A percentile compares a stretch with the other conserved stretches of the same genome.
These are phyloP conservation scores for Trametes coccinea DNA, from an alignment of 768 basidiomycete species.

Conservation along the genomic window DNA sequence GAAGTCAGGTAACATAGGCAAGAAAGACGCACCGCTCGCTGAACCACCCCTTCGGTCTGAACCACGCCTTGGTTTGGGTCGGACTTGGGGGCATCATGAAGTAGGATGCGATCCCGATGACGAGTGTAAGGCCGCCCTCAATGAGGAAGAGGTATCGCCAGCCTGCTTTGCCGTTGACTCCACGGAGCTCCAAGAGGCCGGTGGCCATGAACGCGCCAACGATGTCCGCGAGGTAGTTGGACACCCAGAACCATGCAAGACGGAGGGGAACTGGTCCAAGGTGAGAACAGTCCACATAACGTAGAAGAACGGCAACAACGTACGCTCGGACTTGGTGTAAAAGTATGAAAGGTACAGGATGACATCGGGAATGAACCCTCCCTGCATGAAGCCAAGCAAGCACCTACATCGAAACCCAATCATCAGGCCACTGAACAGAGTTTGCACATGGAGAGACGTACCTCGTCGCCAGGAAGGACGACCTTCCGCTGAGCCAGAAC, in stretches of 20 bases:
- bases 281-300: background rate
- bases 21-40: slow-evolving; percentile 44
- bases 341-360: slow-evolving; percentile 68
- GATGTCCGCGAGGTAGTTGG: slow-evolving; percentile 55
- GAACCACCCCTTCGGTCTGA: slow-evolving; percentile 66
- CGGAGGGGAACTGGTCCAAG: slow-evolving; percentile 53
- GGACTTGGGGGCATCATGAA: slow-evolving; percentile 63
- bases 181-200: slow-evolving; percentile 57
- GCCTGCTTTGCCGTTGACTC: slow-evolving; percentile 51
- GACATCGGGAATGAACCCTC: slow-evolving; percentile 64
- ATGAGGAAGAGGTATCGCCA: slow-evolving; percentile 63
- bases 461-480: slow-evolving; percentile 57
- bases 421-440: background rate
- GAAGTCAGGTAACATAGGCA: background rate
- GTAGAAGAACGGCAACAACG: slow-evolving; percentile 22
- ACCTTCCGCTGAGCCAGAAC: slow-evolving; percentile 56
- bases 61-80: slow-evolving; percentile 62
- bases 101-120: slow-evolving; percentile 52
- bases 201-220: slow-evolving; percentile 64
- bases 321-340: slow-evolving; percentile 58
- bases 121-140: slow-evolving; percentile 52
- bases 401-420: slow-evolving; percentile 35
- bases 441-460: slow-evolving; percentile 13
- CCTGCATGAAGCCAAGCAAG: slow-evolving; percentile 60
- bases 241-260: slow-evolving; percentile 71